A percentile compares a stretch with the other conserved stretches of the same genome.
phyloP scores from a whole-genome alignment of 208 protist genomes.

The Zelonia costaricensis region DNA sequence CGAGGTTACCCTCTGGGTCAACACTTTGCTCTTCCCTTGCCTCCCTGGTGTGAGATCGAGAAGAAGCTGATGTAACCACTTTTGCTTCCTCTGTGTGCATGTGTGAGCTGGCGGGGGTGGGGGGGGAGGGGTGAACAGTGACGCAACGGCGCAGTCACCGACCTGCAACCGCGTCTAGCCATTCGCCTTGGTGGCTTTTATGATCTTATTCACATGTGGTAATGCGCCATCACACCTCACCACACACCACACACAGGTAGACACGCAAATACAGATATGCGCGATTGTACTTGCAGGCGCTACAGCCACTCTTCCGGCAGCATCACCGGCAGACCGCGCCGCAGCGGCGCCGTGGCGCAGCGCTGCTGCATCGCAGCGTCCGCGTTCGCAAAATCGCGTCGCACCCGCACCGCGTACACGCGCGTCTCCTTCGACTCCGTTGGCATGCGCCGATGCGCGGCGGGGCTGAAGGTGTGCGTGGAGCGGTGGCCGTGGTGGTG shows the following conservation, averaged over 20 bases:
- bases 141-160: too few relatives aligned
- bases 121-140: too few relatives aligned
- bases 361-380: slow-evolving; percentile 33
- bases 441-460: slow-evolving; percentile 15
- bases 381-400: slow-evolving; percentile 20
- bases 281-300: background rate
- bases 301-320: slow-evolving; percentile 42
- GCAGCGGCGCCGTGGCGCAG: slow-evolving; percentile 15
- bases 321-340: slow-evolving; percentile 47
- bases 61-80: too few relatives aligned
- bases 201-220: too few relatives aligned
- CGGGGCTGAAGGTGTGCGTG: background rate
- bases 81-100: too few relatives aligned
- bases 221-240: too few relatives aligned
- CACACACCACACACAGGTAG: background rate
- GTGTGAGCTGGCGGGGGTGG: too few relatives aligned
- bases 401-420: slow-evolving; percentile 48
- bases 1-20: too few relatives aligned
- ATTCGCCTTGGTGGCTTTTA: too few relatives aligned
- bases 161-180: too few relatives aligned
- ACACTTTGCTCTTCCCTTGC: too few relatives aligned
- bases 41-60: too few relatives aligned
- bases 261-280: background rate
- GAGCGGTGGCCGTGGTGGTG: background rate
- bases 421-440: slow-evolving; percentile 51